Percentiles rank a stretch among this genome's conserved stretches.
Evolutionary conservation across 495 filamentous ascomycete genomes (phyloP).

Genomic region (Trichoderma asperelloides): DNA sequence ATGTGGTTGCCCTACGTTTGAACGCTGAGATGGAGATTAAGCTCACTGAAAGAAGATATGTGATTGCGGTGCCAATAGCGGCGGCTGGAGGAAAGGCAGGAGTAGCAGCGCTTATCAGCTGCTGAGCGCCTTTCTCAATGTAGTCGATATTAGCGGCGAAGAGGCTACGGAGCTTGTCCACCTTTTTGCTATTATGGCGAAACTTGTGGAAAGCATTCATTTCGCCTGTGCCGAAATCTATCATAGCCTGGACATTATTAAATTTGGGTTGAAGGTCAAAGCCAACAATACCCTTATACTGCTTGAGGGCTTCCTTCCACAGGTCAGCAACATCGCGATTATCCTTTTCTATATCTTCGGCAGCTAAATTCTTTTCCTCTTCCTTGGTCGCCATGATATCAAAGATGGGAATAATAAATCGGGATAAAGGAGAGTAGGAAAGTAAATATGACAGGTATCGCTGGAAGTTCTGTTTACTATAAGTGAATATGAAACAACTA

Average conservation of each 20-base stretch:
- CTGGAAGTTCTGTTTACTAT: not conserved
- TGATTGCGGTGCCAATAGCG: conserved; percentile 18
- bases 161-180: conserved; percentile 18
- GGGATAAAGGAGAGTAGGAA: not conserved
- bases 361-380: not conserved
- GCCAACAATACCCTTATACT: conserved; percentile 15
- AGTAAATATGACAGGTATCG: not conserved
- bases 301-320: conserved; percentile 16
- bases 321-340: conserved; percentile 16
- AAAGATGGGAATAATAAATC: not conserved
- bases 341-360: conserved; percentile 5
- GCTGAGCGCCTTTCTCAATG: conserved; percentile 16
- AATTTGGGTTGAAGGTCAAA: conserved; percentile 14
- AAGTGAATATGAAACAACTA: not conserved
- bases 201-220: conserved; percentile 19
- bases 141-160: conserved; percentile 14
- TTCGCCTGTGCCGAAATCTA: conserved; percentile 12
- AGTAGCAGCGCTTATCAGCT: conserved; percentile 14
- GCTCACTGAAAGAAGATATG: conserved; percentile 16
- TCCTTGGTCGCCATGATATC: not conserved
- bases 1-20: not conserved
- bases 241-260: conserved; percentile 14
- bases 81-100: conserved; percentile 18
- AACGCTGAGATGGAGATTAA: not conserved
- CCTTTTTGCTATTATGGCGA: conserved; percentile 16